Conservation (phyloP, 768 basidiomycete species). For the Suillus subaureus region DNA sequence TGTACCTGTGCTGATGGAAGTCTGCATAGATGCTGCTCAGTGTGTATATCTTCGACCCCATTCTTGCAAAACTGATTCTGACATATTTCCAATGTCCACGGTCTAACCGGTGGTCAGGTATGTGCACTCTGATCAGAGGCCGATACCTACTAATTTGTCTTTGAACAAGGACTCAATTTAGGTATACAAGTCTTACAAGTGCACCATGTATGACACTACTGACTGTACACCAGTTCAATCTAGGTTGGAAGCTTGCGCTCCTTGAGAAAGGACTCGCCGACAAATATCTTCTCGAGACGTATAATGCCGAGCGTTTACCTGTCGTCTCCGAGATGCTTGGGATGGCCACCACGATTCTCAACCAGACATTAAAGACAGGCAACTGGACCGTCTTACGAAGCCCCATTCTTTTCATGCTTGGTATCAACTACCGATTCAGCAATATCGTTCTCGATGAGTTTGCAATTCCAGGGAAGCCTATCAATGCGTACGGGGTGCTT, state of each 20-base stretch:
- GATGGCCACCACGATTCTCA: conserved; percentile 21
- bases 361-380: background rate
- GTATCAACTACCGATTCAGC: conserved; percentile 19
- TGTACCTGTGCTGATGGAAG: background rate
- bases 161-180: conserved; percentile 41
- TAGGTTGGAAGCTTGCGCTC: conserved; percentile 30
- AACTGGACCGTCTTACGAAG: conserved; percentile 17
- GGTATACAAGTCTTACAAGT: conserved; percentile 31
- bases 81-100: background rate
- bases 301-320: conserved; percentile 29
- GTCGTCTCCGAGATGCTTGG: conserved; percentile 32
- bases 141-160: background rate
- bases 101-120: background rate
- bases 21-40: background rate
- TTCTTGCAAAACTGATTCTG: background rate
- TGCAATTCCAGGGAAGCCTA: background rate
- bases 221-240: conserved; percentile 16
- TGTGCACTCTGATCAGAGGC: background rate
- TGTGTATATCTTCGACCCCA: background rate
- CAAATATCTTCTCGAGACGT: conserved; percentile 25
- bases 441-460: conserved; percentile 16
- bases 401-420: conserved; percentile 32
- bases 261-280: conserved; percentile 26
- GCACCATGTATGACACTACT: background rate
- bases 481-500: conserved; percentile 10